Conservation (phyloP, 345 rosid species). For the Populus euphratica region DNA sequence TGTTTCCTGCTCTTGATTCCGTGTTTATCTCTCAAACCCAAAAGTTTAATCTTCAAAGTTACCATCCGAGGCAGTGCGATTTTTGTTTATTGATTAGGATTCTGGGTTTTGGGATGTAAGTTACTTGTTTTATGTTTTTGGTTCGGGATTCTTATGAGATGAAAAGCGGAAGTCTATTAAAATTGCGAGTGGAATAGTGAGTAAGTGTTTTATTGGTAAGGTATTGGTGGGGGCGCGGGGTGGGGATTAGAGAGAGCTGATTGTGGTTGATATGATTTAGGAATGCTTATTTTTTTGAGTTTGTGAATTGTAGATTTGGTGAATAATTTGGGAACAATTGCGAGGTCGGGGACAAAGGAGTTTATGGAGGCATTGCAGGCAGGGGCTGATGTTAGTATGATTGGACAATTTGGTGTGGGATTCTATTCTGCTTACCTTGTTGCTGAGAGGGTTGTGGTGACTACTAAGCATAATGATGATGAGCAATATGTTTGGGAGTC, state of each 20-base stretch:
- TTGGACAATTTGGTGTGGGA: conserved; percentile 90
- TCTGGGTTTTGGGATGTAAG: not conserved
- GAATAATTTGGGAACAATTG: conserved; percentile 86
- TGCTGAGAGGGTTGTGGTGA: conserved; percentile 76
- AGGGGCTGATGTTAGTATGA: conserved; percentile 96
- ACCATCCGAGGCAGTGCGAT: too few relatives aligned
- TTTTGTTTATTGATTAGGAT: too few relatives aligned
- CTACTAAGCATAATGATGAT: conserved; percentile 77
- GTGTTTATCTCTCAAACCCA: too few relatives aligned
- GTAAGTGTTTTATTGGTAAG: not conserved
- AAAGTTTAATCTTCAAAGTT: too few relatives aligned
- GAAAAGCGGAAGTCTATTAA: too few relatives aligned
- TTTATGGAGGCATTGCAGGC: conserved; percentile 91
- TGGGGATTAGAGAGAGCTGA: not conserved
- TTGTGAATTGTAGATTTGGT: conserved; percentile 47
- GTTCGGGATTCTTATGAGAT: too few relatives aligned
- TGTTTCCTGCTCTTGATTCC: not conserved
- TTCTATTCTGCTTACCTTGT: conserved; percentile 94
- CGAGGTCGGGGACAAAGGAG: conserved; percentile 89
- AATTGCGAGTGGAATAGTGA: not conserved
- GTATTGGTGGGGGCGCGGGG: not conserved
- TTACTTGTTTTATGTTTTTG: too few relatives aligned
- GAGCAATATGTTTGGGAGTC: conserved; percentile 89
- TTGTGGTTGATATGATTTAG: not conserved
- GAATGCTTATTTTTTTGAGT: not conserved